Percentiles rank a stretch among this genome's conserved stretches.
These are phyloP conservation scores for Coleophoma cylindrospora DNA, from an alignment of 2,329 filamentous ascomycete species.

Conservation along the genomic window DNA sequence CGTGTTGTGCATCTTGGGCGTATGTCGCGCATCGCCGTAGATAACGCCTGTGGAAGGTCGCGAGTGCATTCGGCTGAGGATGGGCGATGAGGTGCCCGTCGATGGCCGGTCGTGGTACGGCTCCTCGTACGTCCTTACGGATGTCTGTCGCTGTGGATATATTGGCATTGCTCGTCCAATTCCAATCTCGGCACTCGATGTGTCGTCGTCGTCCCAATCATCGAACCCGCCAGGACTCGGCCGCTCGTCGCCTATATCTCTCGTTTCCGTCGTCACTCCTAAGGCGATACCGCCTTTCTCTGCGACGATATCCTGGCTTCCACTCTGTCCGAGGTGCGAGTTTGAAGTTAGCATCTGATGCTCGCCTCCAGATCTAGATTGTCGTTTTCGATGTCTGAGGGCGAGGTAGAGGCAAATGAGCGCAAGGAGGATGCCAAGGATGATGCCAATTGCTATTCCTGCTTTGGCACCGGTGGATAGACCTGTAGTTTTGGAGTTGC, in stretches of 20 bases:
- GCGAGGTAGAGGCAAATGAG: constrained; percentile 38
- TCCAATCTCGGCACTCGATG: too few species aligned
- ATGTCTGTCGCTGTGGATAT: not conserved
- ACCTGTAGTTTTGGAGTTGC: not conserved
- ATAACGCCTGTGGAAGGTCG: not conserved
- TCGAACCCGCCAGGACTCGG: too few species aligned
- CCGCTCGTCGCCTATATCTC: not conserved
- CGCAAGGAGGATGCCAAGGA: constrained; percentile 30
- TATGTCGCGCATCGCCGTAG: constrained; percentile 4
- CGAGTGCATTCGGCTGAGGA: too few species aligned
- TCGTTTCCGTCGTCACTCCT: not conserved
- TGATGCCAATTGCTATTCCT: constrained; percentile 18
- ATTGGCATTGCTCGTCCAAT: not conserved
- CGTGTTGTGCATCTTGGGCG: constrained; percentile 17
- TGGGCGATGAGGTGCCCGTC: too few species aligned
- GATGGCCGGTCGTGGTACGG: not conserved
- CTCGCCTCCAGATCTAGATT: constrained; percentile 7
- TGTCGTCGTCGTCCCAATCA: too few species aligned
- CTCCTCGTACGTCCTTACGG: not conserved
- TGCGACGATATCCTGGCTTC: not conserved
- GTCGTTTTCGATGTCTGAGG: constrained; percentile 31
- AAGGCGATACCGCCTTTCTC: not conserved
- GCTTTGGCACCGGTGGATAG: constrained; percentile 21
- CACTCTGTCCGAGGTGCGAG: constrained; percentile 21
- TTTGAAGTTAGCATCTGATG: constrained; percentile 2